These are phyloP conservation scores for Quercus rubra DNA, from an alignment of 306 rosid species.

Conservation along the genomic window DNA sequence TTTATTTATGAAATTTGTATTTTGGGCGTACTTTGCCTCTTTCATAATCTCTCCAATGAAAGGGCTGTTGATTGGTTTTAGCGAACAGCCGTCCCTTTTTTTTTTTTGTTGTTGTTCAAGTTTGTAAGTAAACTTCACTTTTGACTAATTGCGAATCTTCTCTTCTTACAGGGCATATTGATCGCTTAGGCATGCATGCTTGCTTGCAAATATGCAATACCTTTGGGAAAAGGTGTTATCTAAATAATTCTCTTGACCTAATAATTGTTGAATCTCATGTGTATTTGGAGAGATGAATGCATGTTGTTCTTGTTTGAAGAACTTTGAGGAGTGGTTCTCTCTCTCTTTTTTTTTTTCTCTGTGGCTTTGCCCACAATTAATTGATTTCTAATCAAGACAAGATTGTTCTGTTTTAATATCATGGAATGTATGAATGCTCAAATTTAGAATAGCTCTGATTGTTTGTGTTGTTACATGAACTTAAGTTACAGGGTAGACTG, in stretches of 20 bases:
- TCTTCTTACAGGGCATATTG: conserved; percentile 8
- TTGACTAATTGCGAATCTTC: not conserved
- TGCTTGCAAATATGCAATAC: not conserved
- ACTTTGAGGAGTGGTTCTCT: not conserved
- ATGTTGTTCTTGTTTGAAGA: not conserved
- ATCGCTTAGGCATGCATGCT: not conserved
- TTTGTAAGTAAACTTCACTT: not conserved
- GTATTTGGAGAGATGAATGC: conserved; percentile 2
- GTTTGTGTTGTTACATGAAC: not conserved
- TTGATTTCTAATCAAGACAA: not conserved
- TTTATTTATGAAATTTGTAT: too few species aligned
- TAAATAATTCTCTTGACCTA: not conserved
- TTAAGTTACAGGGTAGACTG: not conserved
- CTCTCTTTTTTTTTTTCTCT: too few species aligned
- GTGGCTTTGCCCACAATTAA: not conserved
- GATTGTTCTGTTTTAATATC: not conserved
- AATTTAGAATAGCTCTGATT: not conserved
- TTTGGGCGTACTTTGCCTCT: not conserved
- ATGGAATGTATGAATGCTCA: not conserved
- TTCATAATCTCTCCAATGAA: not conserved
- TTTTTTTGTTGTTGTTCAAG: too few species aligned
- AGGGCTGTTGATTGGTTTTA: not conserved
- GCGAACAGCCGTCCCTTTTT: not conserved
- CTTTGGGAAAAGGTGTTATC: not conserved
- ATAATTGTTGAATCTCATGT: not conserved